phyloP scores from a whole-genome alignment of 2,329 filamentous ascomycete genomes.

The Pseudogymnoascus sp. region DNA sequence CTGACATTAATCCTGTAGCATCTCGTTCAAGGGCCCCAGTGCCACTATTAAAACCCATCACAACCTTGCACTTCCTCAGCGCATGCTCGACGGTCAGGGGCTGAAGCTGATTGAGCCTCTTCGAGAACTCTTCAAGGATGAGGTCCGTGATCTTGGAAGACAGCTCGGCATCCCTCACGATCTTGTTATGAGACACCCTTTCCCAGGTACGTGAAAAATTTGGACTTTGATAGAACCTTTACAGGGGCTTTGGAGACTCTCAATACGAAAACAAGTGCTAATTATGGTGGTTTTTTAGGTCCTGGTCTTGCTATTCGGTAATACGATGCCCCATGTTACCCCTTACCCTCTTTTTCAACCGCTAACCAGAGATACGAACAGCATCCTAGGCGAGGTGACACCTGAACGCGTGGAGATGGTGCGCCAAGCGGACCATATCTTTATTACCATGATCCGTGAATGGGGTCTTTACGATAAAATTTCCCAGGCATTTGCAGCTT shows the following conservation, averaged over 20 bases:
- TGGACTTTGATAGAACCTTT: not conserved
- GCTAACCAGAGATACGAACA: conserved; percentile 32
- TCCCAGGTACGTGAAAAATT: conserved; percentile 55
- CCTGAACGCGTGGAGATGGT: conserved; percentile 70
- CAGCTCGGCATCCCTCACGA: conserved; percentile 62
- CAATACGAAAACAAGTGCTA: not conserved
- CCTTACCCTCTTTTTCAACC: not conserved
- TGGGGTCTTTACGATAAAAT: conserved; percentile 67
- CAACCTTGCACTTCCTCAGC: conserved; percentile 55
- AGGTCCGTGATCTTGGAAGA: conserved; percentile 62
- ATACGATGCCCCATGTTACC: not conserved
- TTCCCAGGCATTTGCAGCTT: conserved; percentile 60
- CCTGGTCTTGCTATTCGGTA: conserved; percentile 16
- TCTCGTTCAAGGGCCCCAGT: conserved; percentile 64
- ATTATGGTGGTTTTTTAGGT: conserved; percentile 36
- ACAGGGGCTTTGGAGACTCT: not conserved
- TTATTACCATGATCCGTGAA: conserved; percentile 64
- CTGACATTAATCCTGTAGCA: conserved; percentile 28
- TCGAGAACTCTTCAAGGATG: conserved; percentile 74
- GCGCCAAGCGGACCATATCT: conserved; percentile 68
- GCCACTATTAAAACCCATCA: conserved; percentile 68
- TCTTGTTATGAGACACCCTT: conserved; percentile 72
- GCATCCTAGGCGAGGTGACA: conserved; percentile 78
- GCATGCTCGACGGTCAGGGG: conserved; percentile 41
- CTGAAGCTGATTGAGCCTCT: conserved; percentile 71